Evolutionary conservation across 306 rosid genomes (phyloP), one percentile per base, ranked within the genome.

Genomic region (Geum urbanum): DNA sequence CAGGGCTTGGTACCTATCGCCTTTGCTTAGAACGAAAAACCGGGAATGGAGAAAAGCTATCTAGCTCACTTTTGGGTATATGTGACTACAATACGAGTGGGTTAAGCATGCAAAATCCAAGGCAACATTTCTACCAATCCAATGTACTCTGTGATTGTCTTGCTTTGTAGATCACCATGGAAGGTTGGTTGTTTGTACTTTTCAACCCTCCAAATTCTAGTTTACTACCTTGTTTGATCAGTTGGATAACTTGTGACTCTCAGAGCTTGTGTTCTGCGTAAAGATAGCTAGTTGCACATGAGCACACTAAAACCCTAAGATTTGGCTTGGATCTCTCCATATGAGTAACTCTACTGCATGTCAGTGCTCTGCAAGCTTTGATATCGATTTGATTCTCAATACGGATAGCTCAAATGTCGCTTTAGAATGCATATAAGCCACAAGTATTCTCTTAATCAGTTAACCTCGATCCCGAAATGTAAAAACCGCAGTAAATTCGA

Each of bases 381-480:
- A 32, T 32, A 32, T 32, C 37, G 37, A 32, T 35, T 3, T 24
- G 48, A 60, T 37, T 70, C 68, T 68, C 75, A 63, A 56, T 56
- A 39, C 8, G 70, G 83, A 2, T 75, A 68, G 83, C 58, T 82
- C 70, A 53, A 0, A 47, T 32, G 86, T 82, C 81, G 73, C 81
- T 82, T 75, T 78, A 67, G 10, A 52, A 62, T 51, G 67, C 58
- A 76, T 62, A 60, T 39, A 57, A 39, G 57, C 52, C 62, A 71
- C 52, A 67, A 65, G 39, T 67, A 37, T 72, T 68, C 55, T 41
- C 63, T 67, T 71, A 24, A 24, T 24, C 27, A 32, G 37, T 32
- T 2, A 3, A 32, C 37, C 37, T 32, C 37, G 37, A 32, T 32
- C 37, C 37, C 37, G 3, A 0, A 32, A 32, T 32, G 46, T 43